These are phyloP conservation scores for Arthroderma uncinatum DNA, from an alignment of 2,329 filamentous ascomycete species.

Conservation along the genomic window DNA sequence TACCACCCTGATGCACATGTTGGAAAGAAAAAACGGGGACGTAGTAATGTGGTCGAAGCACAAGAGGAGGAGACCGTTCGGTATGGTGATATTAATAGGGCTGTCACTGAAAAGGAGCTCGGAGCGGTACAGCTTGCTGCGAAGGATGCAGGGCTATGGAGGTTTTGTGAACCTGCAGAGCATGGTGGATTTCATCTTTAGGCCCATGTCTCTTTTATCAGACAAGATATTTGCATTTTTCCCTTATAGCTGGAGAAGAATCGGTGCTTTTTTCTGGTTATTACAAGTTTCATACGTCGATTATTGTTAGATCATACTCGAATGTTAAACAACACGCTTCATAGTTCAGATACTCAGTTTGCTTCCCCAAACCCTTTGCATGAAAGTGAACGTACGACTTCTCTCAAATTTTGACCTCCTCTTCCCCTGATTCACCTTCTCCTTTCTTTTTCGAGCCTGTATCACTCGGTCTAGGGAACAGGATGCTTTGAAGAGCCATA, in stretches of 20 bases:
- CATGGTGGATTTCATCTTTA: conserved; percentile 44
- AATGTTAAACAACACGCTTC: no score
- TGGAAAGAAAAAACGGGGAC: conserved; percentile 49
- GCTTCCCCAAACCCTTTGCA: no score
- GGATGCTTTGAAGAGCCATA: neutral
- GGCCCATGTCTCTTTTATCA: neutral
- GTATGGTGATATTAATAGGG: conserved; percentile 70
- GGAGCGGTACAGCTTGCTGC: conserved; percentile 56
- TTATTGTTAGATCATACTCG: no score
- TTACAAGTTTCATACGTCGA: no score
- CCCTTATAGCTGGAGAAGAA: no score
- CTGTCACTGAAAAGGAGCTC: conserved; percentile 54
- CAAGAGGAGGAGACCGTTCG: conserved; percentile 41
- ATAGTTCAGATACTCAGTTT: no score
- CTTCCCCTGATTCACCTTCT: neutral
- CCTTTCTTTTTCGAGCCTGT: neutral
- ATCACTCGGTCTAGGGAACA: neutral
- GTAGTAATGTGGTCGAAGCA: conserved; percentile 19
- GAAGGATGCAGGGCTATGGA: conserved; percentile 61
- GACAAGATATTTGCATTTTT: no score
- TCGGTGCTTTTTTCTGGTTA: no score
- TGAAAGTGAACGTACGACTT: no score
- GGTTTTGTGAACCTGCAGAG: conserved; percentile 57
- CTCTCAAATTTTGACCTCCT: neutral
- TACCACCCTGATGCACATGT: conserved; percentile 73